Conservation (phyloP, 352 stramenopile genomes). For the Hyaloperonospora brassicae region DNA sequence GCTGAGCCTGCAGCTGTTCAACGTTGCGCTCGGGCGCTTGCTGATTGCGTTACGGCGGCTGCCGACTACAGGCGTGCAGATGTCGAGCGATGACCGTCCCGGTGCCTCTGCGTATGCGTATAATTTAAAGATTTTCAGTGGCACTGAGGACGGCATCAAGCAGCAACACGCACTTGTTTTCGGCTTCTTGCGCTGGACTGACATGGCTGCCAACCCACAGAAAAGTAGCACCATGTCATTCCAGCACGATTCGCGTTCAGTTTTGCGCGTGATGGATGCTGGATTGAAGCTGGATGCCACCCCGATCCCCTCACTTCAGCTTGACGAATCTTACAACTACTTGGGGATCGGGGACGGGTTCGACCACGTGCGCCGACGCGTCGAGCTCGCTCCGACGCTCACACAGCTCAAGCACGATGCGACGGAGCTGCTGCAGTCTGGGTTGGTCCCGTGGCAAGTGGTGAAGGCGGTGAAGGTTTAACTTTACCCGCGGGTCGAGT, state of each 20-base stretch:
- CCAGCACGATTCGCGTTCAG: not conserved
- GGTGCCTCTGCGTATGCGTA: slow-evolving; percentile 12
- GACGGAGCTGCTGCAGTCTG: slow-evolving; percentile 4
- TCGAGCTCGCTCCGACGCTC: too few species aligned
- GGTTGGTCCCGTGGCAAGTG: slow-evolving; percentile 1
- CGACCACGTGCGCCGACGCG: too few species aligned
- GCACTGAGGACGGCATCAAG: too few species aligned
- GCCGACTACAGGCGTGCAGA: not conserved
- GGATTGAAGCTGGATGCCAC: too few species aligned
- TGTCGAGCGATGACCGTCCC: slow-evolving; percentile 1
- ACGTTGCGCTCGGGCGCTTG: slow-evolving; percentile 10
- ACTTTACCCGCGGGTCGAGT: too few species aligned
- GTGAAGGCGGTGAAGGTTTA: not conserved
- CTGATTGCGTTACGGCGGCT: slow-evolving; percentile 5
- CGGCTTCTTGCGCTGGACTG: slow-evolving; percentile 7
- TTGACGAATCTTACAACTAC: not conserved
- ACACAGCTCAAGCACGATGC: slow-evolving; percentile 6
- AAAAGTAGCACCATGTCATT: slow-evolving; percentile 3
- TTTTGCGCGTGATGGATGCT: not conserved
- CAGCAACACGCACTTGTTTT: slow-evolving; percentile 4
- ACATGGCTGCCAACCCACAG: slow-evolving; percentile 9
- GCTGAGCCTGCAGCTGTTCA: slow-evolving; percentile 25
- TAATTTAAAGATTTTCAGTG: slow-evolving; percentile 23
- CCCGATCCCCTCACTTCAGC: not conserved
- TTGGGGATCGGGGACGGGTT: slow-evolving; percentile 5